Percentiles rank a stretch among this genome's conserved stretches.
phyloP scores from a whole-genome alignment of 2,329 filamentous ascomycete genomes.

The Cladorrhinum sp. region DNA sequence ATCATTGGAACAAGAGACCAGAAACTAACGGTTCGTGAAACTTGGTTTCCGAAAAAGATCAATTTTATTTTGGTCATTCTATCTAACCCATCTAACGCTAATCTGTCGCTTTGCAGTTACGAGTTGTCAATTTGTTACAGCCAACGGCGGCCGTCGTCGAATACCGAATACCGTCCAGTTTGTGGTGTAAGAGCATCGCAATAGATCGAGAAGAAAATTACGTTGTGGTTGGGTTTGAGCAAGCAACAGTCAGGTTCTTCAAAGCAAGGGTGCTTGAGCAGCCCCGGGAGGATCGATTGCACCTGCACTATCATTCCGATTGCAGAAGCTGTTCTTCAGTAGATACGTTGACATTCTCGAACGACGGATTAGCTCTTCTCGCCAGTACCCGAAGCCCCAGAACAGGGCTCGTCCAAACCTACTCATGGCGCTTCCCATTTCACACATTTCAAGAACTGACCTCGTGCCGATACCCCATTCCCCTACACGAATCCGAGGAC shows the following conservation, averaged over 20 bases:
- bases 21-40: constrained; percentile 36
- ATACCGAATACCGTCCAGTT: constrained; percentile 38
- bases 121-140: constrained; percentile 37
- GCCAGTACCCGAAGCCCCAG: constrained; percentile 37
- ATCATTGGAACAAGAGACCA: constrained; percentile 41
- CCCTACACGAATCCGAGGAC: constrained; percentile 41
- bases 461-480: constrained; percentile 37
- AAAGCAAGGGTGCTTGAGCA: constrained; percentile 34
- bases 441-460: constrained; percentile 35
- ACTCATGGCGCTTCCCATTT: constrained; percentile 39
- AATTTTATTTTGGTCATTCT: too few relatives aligned
- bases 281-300: constrained; percentile 38
- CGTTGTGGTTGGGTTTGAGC: constrained; percentile 41
- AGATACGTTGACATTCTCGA: constrained; percentile 40
- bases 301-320: constrained; percentile 33
- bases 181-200: constrained; percentile 39
- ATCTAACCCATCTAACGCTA: not conserved
- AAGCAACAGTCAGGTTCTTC: constrained; percentile 39
- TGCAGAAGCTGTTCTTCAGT: constrained; percentile 37
- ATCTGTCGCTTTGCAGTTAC: constrained; percentile 29
- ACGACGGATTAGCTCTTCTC: constrained; percentile 39
- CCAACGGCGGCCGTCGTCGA: constrained; percentile 33
- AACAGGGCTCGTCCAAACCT: constrained; percentile 37
- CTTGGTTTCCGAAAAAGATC: not conserved
- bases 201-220: constrained; percentile 40